Evolutionary conservation across 805 yeast genomes (phyloP), one percentile per base, ranked within the genome.

Genomic region (Cyberlindnera maclurae): DNA sequence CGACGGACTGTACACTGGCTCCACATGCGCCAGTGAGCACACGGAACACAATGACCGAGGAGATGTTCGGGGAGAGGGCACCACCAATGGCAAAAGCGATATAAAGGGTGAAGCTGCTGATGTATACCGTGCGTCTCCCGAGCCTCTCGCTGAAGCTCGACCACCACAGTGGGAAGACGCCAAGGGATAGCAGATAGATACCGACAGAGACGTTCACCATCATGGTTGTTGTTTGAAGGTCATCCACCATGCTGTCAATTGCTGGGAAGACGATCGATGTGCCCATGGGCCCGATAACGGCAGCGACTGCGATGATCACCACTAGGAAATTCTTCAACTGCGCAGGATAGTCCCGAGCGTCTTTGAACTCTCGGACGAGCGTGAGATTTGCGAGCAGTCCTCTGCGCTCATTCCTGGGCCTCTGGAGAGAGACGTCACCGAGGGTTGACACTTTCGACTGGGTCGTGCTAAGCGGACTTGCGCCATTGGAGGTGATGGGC

Each of bases 131-230:
- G 39, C 96, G 63, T 47, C 95, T 67, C 2, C 96, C 96, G 45
- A 73, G 71, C 37, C 69, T 60, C 54, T 87, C 95, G 30, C 88
- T 77, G 41, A 83, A 71, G 9, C 81, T 75, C 6, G 90, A 80
- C 95, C 95, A 87, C 93, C 95, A 86, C 33, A 87, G 54, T 2
- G 96, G 95, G 50, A 84, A 77, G 2, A 87, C 65, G 12, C 95
- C 96, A 27, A 87, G 54, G 1, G 88, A 68, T 12, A 85, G 53
- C 20, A 85, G 60, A 55, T 85, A 87, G 11, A 86, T 70, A 48
- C 95, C 96, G 37, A 85, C 86, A 2, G 90, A 77, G 13, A 86
- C 68, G 52, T 85, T 86, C 18, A 85, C 86, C 50, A 74, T 67
- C 22, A 77, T 63, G 1, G 70, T 71, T 4, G 74, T 51, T 0